These are phyloP conservation scores for Globisporangium apiculatum DNA, from an alignment of 352 stramenopile species.

Conservation along the genomic window DNA sequence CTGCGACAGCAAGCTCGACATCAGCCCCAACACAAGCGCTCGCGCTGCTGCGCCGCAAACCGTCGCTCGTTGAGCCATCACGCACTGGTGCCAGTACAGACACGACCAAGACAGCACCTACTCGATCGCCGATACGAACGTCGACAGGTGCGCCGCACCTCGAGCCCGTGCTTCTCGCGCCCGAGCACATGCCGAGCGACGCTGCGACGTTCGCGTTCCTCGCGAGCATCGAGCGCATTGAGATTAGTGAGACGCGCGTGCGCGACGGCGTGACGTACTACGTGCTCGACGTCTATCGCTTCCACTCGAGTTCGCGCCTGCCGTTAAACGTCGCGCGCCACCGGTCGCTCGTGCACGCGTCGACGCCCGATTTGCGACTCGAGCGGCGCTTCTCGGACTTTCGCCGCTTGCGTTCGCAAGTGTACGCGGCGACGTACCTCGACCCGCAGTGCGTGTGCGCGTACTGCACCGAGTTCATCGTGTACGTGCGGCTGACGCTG, in stretches of 20 bases:
- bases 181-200: background rate
- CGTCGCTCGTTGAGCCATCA: constrained; percentile 4
- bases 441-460: constrained; percentile 43
- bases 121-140: background rate
- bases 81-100: too few species aligned
- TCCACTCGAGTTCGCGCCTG: constrained; percentile 7
- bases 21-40: background rate
- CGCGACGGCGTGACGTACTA: constrained; percentile 12
- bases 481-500: constrained; percentile 44
- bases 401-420: constrained; percentile 32
- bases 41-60: constrained; percentile 4
- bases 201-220: constrained; percentile 3
- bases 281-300: constrained; percentile 7
- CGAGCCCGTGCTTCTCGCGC: constrained; percentile 1
- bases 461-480: constrained; percentile 53
- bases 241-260: constrained; percentile 7
- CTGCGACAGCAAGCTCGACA: background rate
- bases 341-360: background rate
- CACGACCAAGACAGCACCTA: too few species aligned
- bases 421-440: constrained; percentile 32
- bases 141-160: background rate
- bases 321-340: background rate
- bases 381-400: constrained; percentile 67
- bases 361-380: constrained; percentile 37
- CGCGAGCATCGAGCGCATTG: constrained; percentile 5